Evolutionary conservation across 192 early-diverging fungal genomes (phyloP).

Genomic region (Coemansia guatemalensis): DNA sequence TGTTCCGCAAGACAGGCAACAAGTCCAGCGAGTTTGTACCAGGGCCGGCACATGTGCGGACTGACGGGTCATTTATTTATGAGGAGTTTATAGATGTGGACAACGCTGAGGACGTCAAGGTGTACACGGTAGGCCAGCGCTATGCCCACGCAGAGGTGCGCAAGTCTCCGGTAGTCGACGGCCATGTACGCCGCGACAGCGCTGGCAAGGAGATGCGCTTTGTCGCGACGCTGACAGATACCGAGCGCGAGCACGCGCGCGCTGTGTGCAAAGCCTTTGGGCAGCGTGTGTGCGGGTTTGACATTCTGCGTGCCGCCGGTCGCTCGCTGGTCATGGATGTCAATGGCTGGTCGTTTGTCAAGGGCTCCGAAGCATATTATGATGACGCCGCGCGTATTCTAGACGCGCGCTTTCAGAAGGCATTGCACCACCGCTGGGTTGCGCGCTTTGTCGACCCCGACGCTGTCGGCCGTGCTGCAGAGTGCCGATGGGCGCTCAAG

Average conservation of each 20-base stretch:
- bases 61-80: conserved; percentile 85
- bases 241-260: conserved; percentile 77
- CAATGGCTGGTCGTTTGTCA: conserved; percentile 99
- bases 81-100: conserved; percentile 94
- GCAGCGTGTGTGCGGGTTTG: conserved; percentile 95
- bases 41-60: conserved; percentile 64
- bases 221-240: conserved; percentile 72
- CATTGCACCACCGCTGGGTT: conserved; percentile 59
- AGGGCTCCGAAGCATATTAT: conserved; percentile 93
- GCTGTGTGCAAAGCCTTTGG: conserved; percentile 79
- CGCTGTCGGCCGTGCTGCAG: conserved; percentile 44
- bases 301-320: conserved; percentile 78
- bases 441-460: conserved; percentile 61
- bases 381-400: conserved; percentile 78
- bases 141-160: conserved; percentile 95
- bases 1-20: conserved; percentile 91
- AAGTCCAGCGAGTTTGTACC: conserved; percentile 90
- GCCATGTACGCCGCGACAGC: conserved; percentile 89
- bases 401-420: conserved; percentile 73
- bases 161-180: conserved; percentile 96
- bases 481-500: conserved; percentile 90
- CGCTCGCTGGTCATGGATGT: conserved; percentile 94
- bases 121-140: conserved; percentile 89
- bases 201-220: conserved; percentile 98
- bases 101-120: conserved; percentile 96